Conservation (phyloP, 2,329 filamentous ascomycete genomes). For the Beauveria rudraprayagi region DNA sequence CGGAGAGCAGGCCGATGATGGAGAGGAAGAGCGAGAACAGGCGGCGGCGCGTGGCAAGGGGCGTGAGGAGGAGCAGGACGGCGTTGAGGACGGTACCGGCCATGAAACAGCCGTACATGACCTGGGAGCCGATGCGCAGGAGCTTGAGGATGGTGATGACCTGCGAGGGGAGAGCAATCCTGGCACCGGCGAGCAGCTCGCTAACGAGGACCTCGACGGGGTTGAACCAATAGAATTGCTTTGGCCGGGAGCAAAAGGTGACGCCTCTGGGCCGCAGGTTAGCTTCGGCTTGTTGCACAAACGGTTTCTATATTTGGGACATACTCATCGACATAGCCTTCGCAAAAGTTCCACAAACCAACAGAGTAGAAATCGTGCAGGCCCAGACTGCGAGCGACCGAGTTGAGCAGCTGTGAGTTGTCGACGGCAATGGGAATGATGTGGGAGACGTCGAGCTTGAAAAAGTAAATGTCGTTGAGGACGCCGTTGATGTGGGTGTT, state of each 20-base stretch:
- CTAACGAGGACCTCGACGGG: conserved; percentile 72
- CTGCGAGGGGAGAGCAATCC: conserved; percentile 69
- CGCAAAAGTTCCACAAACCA: conserved; percentile 86
- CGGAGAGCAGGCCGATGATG: conserved; percentile 58
- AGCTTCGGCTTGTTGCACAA: neutral
- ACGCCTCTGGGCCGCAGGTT: conserved; percentile 45
- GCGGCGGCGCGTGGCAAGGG: conserved; percentile 46
- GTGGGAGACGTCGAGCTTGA: conserved; percentile 73
- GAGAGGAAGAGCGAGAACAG: conserved; percentile 61
- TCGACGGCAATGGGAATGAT: conserved; percentile 68
- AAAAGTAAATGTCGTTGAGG: conserved; percentile 69
- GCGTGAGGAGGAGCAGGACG: conserved; percentile 60
- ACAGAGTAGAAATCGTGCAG: conserved; percentile 93
- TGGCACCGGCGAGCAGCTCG: conserved; percentile 74
- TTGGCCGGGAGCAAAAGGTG: conserved; percentile 64
- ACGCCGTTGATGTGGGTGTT: conserved; percentile 57
- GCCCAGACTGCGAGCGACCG: conserved; percentile 75
- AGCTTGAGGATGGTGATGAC: conserved; percentile 67
- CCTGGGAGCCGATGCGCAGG: conserved; percentile 64
- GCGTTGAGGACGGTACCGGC: conserved; percentile 61
- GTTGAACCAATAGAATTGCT: conserved; percentile 81
- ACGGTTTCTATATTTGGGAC: conserved; percentile 16
- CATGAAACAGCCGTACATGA: conserved; percentile 89
- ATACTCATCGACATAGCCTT: conserved; percentile 64
- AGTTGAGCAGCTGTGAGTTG: conserved; percentile 72